Percentiles rank a stretch among this genome's conserved stretches.
phyloP scores from a whole-genome alignment of 2,329 filamentous ascomycete genomes.

The Pezicula radicicola region DNA sequence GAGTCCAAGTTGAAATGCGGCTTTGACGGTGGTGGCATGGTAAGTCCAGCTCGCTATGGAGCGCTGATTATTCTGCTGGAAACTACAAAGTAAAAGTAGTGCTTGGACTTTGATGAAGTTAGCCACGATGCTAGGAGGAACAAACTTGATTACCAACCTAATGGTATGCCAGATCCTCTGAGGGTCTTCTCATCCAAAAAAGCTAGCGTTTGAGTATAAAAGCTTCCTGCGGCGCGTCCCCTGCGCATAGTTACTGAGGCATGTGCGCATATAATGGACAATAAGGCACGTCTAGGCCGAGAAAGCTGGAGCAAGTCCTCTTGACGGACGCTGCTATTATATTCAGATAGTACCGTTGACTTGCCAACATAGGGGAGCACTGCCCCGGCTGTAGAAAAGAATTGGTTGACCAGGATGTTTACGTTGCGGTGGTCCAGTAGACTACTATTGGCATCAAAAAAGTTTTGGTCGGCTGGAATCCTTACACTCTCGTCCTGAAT shows the following conservation, averaged over 20 bases:
- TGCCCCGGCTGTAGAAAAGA: background rate
- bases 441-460: too few species aligned
- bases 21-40: constrained; percentile 29
- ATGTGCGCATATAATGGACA: constrained; percentile 28
- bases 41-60: constrained; percentile 30
- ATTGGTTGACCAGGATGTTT: background rate
- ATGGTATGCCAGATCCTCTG: constrained; percentile 9
- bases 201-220: constrained; percentile 22
- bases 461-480: background rate
- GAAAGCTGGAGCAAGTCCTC: background rate
- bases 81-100: constrained; percentile 28
- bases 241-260: constrained; percentile 19
- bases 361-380: background rate
- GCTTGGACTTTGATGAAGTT: constrained; percentile 24
- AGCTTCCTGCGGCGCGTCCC: constrained; percentile 18
- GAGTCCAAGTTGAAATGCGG: constrained; percentile 31
- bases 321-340: background rate
- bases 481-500: background rate
- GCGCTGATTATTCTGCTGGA: constrained; percentile 32
- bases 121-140: background rate
- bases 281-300: constrained; percentile 13
- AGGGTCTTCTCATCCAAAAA: constrained; percentile 25
- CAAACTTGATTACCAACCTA: background rate
- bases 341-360: background rate
- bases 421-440: background rate